These are phyloP conservation scores for Coelastrella sp. DNA, from an alignment of 139 green algal genomes.

Conservation along the genomic window DNA sequence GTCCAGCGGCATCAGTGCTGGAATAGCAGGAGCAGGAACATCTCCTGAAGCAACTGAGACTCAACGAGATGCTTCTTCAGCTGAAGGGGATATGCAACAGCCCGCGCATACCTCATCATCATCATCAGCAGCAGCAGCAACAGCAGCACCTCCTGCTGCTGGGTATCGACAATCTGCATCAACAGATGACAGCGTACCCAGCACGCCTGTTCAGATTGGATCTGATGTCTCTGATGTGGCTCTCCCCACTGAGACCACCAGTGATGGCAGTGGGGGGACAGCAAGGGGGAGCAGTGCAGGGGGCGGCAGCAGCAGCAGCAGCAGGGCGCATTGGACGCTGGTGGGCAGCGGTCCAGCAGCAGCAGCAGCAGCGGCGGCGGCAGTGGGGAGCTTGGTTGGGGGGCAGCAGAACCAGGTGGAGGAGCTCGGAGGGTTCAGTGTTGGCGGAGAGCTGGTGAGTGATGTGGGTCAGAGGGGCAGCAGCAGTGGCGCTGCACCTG, in stretches of 20 bases:
- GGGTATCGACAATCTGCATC: background rate
- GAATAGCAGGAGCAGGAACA: background rate
- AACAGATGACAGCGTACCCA: background rate
- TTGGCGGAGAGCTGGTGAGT: too few relatives aligned
- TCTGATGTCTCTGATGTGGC: constrained; percentile 18
- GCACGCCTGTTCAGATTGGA: constrained; percentile 7
- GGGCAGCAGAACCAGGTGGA: background rate
- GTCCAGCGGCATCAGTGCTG: background rate
- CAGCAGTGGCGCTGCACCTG: background rate
- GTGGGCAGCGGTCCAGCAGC: background rate
- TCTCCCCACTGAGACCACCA: background rate
- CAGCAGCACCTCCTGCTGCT: background rate
- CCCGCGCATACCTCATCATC: background rate
- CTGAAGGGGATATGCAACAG: background rate
- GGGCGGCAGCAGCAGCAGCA: background rate
- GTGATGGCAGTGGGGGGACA: background rate
- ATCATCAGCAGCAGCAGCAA: background rate
- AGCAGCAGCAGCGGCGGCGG: background rate
- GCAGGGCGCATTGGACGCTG: background rate
- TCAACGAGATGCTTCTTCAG: background rate
- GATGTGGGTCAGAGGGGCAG: background rate
- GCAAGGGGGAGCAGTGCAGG: background rate
- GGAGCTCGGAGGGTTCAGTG: background rate
- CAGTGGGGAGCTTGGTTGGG: background rate
- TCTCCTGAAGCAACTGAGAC: background rate